phyloP scores from a whole-genome alignment of 1,284 basidiomycete species.

The Rhodotorula sp. region DNA sequence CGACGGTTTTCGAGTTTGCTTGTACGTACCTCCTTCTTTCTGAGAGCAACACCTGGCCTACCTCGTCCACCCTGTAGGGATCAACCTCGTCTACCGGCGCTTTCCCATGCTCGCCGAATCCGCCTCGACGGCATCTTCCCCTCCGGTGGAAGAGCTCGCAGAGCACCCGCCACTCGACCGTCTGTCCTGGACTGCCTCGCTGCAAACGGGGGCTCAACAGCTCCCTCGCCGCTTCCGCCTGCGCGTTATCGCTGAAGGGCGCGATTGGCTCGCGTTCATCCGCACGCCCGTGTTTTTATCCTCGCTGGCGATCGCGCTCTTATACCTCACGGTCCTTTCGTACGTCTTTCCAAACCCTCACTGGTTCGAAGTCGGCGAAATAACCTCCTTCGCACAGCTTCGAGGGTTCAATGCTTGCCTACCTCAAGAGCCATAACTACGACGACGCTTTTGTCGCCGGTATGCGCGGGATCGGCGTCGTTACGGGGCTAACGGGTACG shows the following conservation, averaged over 20 bases:
- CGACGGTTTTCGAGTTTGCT: conserved; percentile 48
- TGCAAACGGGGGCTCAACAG: neutral
- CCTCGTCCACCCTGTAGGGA: conserved; percentile 35
- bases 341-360: neutral
- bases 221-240: neutral
- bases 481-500: conserved; percentile 56
- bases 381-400: conserved; percentile 49
- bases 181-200: neutral
- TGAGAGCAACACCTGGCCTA: neutral
- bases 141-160: neutral
- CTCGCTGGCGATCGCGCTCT: conserved; percentile 57
- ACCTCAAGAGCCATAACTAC: conserved; percentile 56
- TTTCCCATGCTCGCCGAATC: conserved; percentile 47
- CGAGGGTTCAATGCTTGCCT: conserved; percentile 59
- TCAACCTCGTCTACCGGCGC: conserved; percentile 50
- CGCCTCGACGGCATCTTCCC: neutral
- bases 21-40: conserved; percentile 28
- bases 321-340: conserved; percentile 59
- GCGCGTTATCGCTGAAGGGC: neutral
- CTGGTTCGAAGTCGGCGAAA: conserved; percentile 45
- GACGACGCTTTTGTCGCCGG: conserved; percentile 61
- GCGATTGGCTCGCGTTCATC: conserved; percentile 58
- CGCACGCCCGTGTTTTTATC: conserved; percentile 56
- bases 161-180: neutral
- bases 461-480: conserved; percentile 57